A percentile compares a stretch with the other conserved stretches of the same genome.
phyloP scores from a whole-genome alignment of 495 filamentous ascomycete genomes.

The Hypoxylon crocopeplum region DNA sequence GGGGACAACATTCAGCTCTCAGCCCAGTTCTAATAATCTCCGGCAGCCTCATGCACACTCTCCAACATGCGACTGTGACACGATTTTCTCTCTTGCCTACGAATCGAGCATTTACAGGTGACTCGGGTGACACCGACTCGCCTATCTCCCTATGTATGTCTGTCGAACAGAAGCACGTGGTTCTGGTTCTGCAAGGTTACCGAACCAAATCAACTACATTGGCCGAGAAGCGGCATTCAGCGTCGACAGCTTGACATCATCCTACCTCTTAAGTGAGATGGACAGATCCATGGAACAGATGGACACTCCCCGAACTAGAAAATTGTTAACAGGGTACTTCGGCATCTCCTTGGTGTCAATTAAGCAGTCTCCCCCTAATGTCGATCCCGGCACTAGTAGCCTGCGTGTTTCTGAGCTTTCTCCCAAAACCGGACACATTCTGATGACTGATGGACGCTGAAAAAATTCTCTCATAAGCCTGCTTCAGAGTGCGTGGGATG shows the following conservation, averaged over 20 bases:
- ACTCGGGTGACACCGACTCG: constrained; percentile 13
- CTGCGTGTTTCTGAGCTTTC: constrained; percentile 11
- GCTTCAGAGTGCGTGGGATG: constrained; percentile 6
- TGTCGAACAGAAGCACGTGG: background rate
- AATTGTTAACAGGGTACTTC: constrained; percentile 27
- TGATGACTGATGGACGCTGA: constrained; percentile 2
- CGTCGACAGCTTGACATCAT: constrained; percentile 25
- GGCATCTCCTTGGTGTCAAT: constrained; percentile 1
- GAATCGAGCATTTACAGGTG: too few relatives aligned
- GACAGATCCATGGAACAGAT: background rate
- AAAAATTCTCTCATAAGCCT: background rate
- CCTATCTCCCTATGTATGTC: background rate
- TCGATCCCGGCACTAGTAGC: constrained; percentile 27
- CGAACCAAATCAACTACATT: background rate
- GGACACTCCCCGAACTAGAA: background rate
- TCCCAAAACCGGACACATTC: constrained; percentile 4
- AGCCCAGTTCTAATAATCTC: constrained; percentile 17
- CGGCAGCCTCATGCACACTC: constrained; percentile 24
- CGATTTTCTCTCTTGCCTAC: constrained; percentile 6
- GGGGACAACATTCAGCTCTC: constrained; percentile 17
- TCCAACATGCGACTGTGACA: constrained; percentile 22
- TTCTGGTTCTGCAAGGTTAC: constrained; percentile 3
- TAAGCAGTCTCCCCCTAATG: constrained; percentile 14
- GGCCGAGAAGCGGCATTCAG: constrained; percentile 1
- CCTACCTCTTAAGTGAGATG: background rate